phyloP scores from a whole-genome alignment of 2,329 filamentous ascomycete species.

The Aspergillus flavus region DNA sequence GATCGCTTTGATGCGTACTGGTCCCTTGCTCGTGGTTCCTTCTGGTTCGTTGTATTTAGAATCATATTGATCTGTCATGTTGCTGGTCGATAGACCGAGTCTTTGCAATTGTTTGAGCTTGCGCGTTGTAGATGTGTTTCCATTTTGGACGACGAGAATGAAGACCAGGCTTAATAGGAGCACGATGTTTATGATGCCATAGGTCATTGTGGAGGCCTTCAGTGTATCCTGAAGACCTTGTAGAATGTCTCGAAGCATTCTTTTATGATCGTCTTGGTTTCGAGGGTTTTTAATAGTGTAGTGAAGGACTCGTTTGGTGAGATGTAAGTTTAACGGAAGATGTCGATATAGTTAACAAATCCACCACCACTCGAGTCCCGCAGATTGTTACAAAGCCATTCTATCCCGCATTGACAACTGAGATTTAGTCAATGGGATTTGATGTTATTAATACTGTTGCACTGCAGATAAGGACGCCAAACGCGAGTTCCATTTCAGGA shows the following conservation, averaged over 20 bases:
- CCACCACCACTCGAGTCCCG: not conserved
- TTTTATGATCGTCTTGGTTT: not conserved
- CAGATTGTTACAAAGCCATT: not conserved
- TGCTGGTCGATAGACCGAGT: not conserved
- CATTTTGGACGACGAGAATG: not conserved
- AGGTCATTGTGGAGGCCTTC: not conserved
- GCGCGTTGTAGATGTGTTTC: not conserved
- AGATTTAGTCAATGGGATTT: not conserved
- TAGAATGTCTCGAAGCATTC: not conserved
- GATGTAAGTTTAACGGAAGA: too few relatives aligned
- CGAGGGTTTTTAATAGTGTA: not conserved
- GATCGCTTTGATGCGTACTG: constrained; percentile 21
- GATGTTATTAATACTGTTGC: not conserved
- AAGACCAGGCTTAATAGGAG: not conserved
- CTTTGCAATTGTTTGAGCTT: not conserved
- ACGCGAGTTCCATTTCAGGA: not conserved
- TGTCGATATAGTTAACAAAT: not conserved
- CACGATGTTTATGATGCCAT: not conserved
- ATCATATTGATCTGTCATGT: constrained; percentile 7
- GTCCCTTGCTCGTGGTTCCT: not conserved
- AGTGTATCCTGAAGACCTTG: not conserved
- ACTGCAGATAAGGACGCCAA: not conserved
- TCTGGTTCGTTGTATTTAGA: not conserved
- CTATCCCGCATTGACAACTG: accelerated
- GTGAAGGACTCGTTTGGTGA: not conserved